These are phyloP conservation scores for Plasmodium reichenowi DNA, from an alignment of 169 alveolate species.

Conservation along the genomic window DNA sequence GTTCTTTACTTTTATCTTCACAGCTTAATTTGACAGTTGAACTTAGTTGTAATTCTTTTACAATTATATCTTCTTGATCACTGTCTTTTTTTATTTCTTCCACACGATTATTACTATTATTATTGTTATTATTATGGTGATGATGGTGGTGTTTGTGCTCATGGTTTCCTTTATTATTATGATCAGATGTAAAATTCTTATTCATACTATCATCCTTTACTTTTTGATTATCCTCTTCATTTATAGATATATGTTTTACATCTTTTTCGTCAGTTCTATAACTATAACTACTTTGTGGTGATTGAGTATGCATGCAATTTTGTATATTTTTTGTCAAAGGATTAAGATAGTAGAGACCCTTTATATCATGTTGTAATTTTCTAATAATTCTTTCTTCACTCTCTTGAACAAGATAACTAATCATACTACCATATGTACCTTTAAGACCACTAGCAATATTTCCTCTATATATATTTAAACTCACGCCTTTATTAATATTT, in stretches of 20 bases:
- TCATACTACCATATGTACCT: slow-evolving; percentile 75
- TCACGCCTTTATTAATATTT: slow-evolving; percentile 17
- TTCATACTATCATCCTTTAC: neutral
- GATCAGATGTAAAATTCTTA: neutral
- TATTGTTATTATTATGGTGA: neutral
- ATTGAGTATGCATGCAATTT: slow-evolving; percentile 36
- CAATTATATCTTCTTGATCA: slow-evolving; percentile 39
- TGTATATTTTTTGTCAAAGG: slow-evolving; percentile 43
- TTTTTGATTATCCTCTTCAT: slow-evolving; percentile 4
- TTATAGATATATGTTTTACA: slow-evolving; percentile 28
- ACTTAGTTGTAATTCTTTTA: slow-evolving; percentile 35
- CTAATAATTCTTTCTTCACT: slow-evolving; percentile 78
- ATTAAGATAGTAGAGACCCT: slow-evolving; percentile 66
- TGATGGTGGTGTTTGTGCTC: too few species aligned
- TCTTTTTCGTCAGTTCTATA: neutral
- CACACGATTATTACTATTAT: neutral
- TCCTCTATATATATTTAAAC: slow-evolving; percentile 72
- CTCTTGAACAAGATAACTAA: slow-evolving; percentile 75
- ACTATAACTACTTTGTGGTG: slow-evolving; percentile 31
- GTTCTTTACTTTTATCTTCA: slow-evolving; percentile 75
- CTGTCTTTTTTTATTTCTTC: slow-evolving; percentile 46
- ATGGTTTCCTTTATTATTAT: neutral
- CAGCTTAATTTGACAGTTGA: slow-evolving; percentile 56
- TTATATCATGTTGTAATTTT: slow-evolving; percentile 82
- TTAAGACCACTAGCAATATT: slow-evolving; percentile 76